phyloP scores from a whole-genome alignment of 345 rosid genomes.

The Brassica rapa region DNA sequence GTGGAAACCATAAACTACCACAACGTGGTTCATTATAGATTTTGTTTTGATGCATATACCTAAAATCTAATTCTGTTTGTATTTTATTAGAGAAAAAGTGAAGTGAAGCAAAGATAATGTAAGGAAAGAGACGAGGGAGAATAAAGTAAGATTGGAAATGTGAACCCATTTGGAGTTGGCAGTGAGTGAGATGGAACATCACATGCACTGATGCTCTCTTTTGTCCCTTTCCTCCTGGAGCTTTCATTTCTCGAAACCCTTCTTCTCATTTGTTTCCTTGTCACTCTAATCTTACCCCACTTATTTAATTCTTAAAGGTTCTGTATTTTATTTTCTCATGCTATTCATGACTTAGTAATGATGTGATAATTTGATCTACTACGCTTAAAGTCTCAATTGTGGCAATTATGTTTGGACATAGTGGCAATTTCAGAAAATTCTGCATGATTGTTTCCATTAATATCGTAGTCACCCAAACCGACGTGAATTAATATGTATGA shows the following conservation, averaged over 20 bases:
- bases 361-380: conserved; percentile 26
- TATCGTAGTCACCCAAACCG: conserved; percentile 13
- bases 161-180: conserved; percentile 44
- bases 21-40: no score
- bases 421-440: conserved; percentile 11
- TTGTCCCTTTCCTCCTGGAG: conserved; percentile 74
- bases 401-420: conserved; percentile 5
- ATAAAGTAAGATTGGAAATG: conserved; percentile 48
- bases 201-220: conserved; percentile 55
- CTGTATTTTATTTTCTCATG: conserved; percentile 1
- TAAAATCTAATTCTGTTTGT: conserved; percentile 19
- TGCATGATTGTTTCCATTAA: neutral
- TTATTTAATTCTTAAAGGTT: conserved; percentile 21
- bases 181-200: conserved; percentile 46
- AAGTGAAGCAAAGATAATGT: conserved; percentile 34
- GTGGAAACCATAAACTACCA: no score
- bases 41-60: conserved; percentile 22
- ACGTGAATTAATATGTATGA: conserved; percentile 5
- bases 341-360: conserved; percentile 29
- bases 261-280: conserved; percentile 21
- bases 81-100: conserved; percentile 12
- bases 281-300: neutral
- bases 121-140: conserved; percentile 41
- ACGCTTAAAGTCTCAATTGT: conserved; percentile 15
- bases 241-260: conserved; percentile 48